phyloP scores from a whole-genome alignment of 2,329 filamentous ascomycete genomes.

The Trichophyton rubrum region DNA sequence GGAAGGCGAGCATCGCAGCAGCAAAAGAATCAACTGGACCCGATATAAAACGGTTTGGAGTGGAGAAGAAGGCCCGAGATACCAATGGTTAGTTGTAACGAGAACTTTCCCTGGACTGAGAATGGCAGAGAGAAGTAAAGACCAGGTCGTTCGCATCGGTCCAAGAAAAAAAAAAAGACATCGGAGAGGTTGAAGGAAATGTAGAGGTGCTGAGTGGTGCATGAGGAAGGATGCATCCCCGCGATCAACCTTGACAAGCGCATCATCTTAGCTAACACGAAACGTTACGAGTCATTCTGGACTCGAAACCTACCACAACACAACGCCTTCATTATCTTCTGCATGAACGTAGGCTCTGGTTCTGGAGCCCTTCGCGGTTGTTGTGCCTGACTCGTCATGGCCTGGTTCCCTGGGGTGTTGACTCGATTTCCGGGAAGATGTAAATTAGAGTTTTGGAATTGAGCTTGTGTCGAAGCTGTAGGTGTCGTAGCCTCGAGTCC shows the following conservation, averaged over 20 bases:
- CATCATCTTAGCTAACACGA: constrained; percentile 7
- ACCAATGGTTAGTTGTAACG: not conserved
- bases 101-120: not conserved
- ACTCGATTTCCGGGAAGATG: constrained; percentile 55
- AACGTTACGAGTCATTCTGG: constrained; percentile 3
- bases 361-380: constrained; percentile 43
- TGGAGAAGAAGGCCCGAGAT: not conserved
- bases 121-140: not conserved
- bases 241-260: constrained; percentile 5
- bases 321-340: constrained; percentile 84
- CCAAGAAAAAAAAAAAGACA: no score
- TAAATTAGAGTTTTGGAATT: constrained; percentile 91
- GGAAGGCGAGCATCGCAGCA: not conserved
- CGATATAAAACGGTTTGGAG: not conserved
- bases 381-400: constrained; percentile 46
- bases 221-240: not conserved
- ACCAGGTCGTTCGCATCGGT: not conserved
- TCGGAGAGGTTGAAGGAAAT: not conserved
- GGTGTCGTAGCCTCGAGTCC: constrained; percentile 61
- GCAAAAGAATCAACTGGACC: not conserved
- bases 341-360: constrained; percentile 65
- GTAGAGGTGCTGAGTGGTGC: not conserved
- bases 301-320: constrained; percentile 59
- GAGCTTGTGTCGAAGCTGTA: constrained; percentile 82
- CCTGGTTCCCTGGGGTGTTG: constrained; percentile 44